A percentile compares a stretch with the other conserved stretches of the same genome.
phyloP scores from a whole-genome alignment of 345 rosid species.

The Brassica napus region Da-Ae NC_063447.1:53064501-53065000 shows the following conservation, averaged over 20 bases:
- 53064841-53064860: slow-evolving; percentile 52
- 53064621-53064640: slow-evolving; percentile 89
- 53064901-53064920: not conserved
- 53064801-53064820: slow-evolving; percentile 99
- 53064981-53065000: slow-evolving; percentile 92
- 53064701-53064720: not conserved
- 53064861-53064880: not conserved
- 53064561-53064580: slow-evolving; percentile 95
- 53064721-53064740: slow-evolving; percentile 49
- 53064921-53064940: slow-evolving; percentile 87
- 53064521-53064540: slow-evolving; percentile 92
- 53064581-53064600: slow-evolving; percentile 88
- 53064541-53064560: slow-evolving; percentile 87
- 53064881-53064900: too few relatives aligned
- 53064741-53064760: slow-evolving; percentile 98
- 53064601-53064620: slow-evolving; percentile 85
- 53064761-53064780: slow-evolving; percentile 99
- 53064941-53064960: slow-evolving; percentile 78
- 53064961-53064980: slow-evolving; percentile 84
- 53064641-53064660: slow-evolving; percentile 90
- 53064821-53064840: slow-evolving; percentile 90
- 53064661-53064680: slow-evolving; percentile 60
- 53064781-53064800: slow-evolving; percentile 81
- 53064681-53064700: not conserved
- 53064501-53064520: not conserved